Evolutionary conservation across 140 eudicot species (phyloP).

Genomic region (Senecio squalidus): DNA sequence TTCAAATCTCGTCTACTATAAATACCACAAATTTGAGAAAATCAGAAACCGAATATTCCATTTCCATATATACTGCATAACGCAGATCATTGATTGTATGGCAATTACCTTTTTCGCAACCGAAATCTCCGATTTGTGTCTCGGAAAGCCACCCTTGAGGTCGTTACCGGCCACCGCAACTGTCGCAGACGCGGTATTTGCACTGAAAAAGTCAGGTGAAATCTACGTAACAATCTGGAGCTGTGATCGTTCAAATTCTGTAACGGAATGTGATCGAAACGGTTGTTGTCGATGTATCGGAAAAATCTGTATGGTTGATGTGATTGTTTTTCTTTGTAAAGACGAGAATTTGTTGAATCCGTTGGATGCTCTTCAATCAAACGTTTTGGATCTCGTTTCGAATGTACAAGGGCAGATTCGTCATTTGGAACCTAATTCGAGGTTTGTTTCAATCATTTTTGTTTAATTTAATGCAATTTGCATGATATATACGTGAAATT

Average conservation of each 20-base stretch:
- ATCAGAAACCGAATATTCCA: constrained; percentile 13
- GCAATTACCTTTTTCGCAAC: constrained; percentile 49
- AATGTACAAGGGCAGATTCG: constrained; percentile 33
- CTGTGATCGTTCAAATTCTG: constrained; percentile 21
- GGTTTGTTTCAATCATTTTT: constrained; percentile 32
- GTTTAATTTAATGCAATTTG: not conserved
- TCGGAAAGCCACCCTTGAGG: constrained; percentile 81
- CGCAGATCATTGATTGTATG: constrained; percentile 62
- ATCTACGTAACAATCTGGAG: constrained; percentile 60
- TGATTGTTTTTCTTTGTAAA: constrained; percentile 49
- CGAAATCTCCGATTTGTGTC: constrained; percentile 75
- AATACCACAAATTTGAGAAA: not conserved
- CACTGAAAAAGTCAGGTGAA: constrained; percentile 53
- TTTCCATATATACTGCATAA: not conserved
- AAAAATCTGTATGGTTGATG: constrained; percentile 69
- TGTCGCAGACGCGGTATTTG: constrained; percentile 48
- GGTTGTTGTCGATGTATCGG: constrained; percentile 50
- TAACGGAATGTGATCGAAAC: not conserved
- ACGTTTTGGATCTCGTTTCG: constrained; percentile 45
- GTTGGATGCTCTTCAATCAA: constrained; percentile 47
- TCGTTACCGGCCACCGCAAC: constrained; percentile 47
- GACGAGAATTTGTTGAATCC: constrained; percentile 54
- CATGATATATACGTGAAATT: too few species aligned
- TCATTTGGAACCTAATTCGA: constrained; percentile 65
- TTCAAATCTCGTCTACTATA: constrained; percentile 22